Evolutionary conservation across 176 grass and related monocot genomes (phyloP).

Genomic region (Microstegium vimineum): DNA sequence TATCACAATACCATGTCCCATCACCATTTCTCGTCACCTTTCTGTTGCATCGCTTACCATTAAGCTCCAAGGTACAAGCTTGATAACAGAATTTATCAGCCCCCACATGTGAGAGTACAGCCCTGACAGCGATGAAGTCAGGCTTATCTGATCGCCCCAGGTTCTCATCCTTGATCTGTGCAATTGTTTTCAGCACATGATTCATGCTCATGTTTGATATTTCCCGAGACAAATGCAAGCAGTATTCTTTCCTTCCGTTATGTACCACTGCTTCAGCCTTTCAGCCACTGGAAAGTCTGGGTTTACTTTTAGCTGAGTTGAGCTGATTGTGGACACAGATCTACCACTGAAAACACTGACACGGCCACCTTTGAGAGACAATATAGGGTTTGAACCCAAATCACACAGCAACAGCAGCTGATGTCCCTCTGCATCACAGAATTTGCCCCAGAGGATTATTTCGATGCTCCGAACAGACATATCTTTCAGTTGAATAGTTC

Average conservation of each 20-base stretch:
- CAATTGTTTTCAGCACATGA: constrained; percentile 54
- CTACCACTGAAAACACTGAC: constrained; percentile 64
- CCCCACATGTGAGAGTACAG: constrained; percentile 36
- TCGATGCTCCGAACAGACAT: constrained; percentile 75
- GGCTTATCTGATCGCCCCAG: constrained; percentile 66
- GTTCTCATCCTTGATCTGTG: constrained; percentile 72
- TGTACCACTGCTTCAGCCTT: constrained; percentile 70
- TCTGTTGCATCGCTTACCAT: constrained; percentile 59
- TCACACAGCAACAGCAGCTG: constrained; percentile 61
- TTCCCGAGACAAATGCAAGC: constrained; percentile 34
- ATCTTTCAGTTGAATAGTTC: constrained; percentile 72
- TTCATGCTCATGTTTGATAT: constrained; percentile 35
- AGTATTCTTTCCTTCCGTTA: constrained; percentile 54
- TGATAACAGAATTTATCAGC: constrained; percentile 66
- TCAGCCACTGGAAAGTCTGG: constrained; percentile 57
- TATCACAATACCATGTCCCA: constrained; percentile 70
- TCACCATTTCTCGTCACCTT: constrained; percentile 82
- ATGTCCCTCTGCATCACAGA: constrained; percentile 60
- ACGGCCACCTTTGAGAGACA: constrained; percentile 57
- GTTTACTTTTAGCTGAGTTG: constrained; percentile 61
- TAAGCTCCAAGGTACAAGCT: constrained; percentile 52
- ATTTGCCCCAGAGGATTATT: constrained; percentile 73
- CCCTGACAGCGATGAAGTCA: constrained; percentile 64
- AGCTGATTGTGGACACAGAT: constrained; percentile 42
- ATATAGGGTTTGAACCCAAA: constrained; percentile 60